Evolutionary conservation across 2,329 filamentous ascomycete genomes (phyloP), one percentile per base, ranked within the genome.

Genomic region (Metarhizium robertsii): DNA sequence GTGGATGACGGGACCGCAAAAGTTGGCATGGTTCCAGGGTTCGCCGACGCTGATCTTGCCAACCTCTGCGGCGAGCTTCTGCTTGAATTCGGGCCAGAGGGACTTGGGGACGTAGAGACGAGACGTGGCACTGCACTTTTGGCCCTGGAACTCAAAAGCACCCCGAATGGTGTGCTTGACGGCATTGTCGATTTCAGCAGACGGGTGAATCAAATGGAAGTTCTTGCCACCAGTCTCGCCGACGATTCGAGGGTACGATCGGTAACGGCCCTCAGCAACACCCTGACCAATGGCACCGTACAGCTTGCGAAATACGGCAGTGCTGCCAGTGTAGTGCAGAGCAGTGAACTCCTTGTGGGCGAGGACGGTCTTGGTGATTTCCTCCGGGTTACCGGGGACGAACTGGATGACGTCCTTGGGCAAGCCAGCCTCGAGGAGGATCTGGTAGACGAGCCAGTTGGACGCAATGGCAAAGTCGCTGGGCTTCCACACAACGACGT

Each of bases 401-500:
- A 96, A 96, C 72, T 96, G 92, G 61, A 97, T 90, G 53, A 96
- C 92, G 62, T 92, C 85, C 65, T 84, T 83, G 43, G 92, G 92
- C 53, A 97, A 82, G 45, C 92, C 92, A 32, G 92, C 91, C 75
- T 97, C 92, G 30, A 94, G 76, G 16, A 97, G 80, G 69, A 96
- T 95, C 69, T 92, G 81, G 77, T 96, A 92, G 48, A 96, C 78
- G 55, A 97, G 78, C 84, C 88, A 95, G 77, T 92, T 95, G 60
- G 88, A 91, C n/a, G 87, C 87, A 59, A 96, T 88, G 42, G 92
- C 89, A 16, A 79, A 86, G 62, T 92, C 90, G 14, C 89, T 94
- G n/a, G 92, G 92, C 79, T 97, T 97, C 92, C 92, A 97, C 50
- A 97, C 75, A 4, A 96, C 90, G 2, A 96, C 92, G 71, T 97